Percentiles rank a stretch among this genome's conserved stretches.
Evolutionary conservation across 192 early-diverging fungal genomes (phyloP).

Genomic region (Pecoramyces ruminantium): DNA sequence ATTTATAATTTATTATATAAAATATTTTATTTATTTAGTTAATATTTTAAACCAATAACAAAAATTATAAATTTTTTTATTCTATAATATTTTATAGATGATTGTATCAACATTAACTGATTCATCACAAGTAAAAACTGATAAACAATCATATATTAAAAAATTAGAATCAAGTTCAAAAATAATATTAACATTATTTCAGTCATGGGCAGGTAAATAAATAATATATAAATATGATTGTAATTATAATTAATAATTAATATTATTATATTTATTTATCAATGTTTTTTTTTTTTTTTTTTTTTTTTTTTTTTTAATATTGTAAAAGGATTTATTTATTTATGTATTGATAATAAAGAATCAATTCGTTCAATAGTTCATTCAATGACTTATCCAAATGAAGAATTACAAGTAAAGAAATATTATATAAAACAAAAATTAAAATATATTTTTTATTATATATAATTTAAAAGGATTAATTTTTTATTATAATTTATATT

Average conservation of each 20-base stretch:
- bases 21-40: too few species aligned
- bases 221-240: too few species aligned
- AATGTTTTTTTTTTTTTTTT: neutral
- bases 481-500: too few species aligned
- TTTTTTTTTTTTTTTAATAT: neutral
- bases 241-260: too few species aligned
- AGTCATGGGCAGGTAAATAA: conserved; percentile 45
- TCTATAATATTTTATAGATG: conserved; percentile 21
- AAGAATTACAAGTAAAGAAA: conserved; percentile 37
- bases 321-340: conserved; percentile 41
- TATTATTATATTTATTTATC: too few species aligned
- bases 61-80: too few species aligned
- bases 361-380: conserved; percentile 52
- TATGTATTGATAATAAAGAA: conserved; percentile 53
- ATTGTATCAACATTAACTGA: conserved; percentile 67
- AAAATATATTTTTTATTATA: too few species aligned
- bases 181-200: conserved; percentile 43
- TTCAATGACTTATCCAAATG: conserved; percentile 44
- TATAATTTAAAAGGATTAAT: too few species aligned
- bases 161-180: conserved; percentile 42
- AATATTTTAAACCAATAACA: too few species aligned
- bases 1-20: too few species aligned
- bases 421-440: too few species aligned
- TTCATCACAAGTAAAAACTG: conserved; percentile 23
- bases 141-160: conserved; percentile 41